These are phyloP conservation scores for Arctostaphylos glauca DNA, from an alignment of 148 eudicot genomes.

Conservation along the genomic window DNA sequence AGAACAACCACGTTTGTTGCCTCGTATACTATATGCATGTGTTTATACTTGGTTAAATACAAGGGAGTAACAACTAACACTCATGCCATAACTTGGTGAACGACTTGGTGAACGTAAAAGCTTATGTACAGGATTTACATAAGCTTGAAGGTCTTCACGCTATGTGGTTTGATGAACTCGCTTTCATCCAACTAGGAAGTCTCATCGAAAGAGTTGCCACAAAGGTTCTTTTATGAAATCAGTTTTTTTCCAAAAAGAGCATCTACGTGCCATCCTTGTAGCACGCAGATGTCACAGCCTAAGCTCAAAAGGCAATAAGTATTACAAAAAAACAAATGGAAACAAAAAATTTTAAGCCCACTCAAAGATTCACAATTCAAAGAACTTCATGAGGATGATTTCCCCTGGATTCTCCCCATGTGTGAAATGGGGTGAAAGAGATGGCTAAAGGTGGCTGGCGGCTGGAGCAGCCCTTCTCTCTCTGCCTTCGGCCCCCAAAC, in stretches of 20 bases:
- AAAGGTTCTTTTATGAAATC: background rate
- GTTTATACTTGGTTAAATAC: background rate
- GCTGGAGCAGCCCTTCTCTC: too few relatives aligned
- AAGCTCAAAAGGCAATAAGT: background rate
- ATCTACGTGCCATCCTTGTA: background rate
- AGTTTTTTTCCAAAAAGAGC: background rate
- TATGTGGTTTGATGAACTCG: background rate
- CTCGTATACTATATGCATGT: background rate
- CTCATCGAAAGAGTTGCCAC: background rate
- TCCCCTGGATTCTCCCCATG: too few relatives aligned
- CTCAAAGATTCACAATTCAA: background rate
- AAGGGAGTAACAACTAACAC: background rate
- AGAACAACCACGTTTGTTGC: background rate
- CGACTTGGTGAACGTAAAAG: background rate
- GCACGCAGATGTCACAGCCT: background rate
- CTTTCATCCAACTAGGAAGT: background rate
- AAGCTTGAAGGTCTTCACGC: background rate
- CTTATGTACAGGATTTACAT: background rate
- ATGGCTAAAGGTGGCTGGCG: too few relatives aligned
- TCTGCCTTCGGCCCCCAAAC: too few relatives aligned
- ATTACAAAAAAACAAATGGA: background rate
- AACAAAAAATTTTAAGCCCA: background rate
- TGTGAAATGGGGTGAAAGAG: too few relatives aligned
- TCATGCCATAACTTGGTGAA: background rate
- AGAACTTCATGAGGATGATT: background rate